Evolutionary conservation across 257 asterid species (phyloP), one percentile per base, ranked within the genome.

Genomic region (Perilla frutescens): DNA sequence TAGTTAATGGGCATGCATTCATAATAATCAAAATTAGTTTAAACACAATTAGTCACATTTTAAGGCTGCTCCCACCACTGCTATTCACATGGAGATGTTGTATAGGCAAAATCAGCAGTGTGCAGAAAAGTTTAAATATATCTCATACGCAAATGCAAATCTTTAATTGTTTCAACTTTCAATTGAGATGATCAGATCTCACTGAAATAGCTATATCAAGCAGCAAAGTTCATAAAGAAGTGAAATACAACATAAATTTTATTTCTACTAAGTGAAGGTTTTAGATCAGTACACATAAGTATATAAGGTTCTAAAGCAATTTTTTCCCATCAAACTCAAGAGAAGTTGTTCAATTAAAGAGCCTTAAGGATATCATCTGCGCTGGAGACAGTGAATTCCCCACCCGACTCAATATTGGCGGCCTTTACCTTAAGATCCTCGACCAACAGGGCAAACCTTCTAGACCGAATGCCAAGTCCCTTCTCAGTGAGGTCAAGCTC

Each of bases 291-390:
- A 64, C 36, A 41, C 37, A 14, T 0, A 47, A 50, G 61, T 13
- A 48, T 45, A 1, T 8, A 34, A 50, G 36, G 68, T 8, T 20
- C 0, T 8, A 55, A 13, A n/a, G 3, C 50, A 45, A 50, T 1
- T 3, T 55, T 6, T 56, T 41, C 29, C 11, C 56, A 41, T 9
- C 26, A 11, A 53, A 51, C 48, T 40, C 64, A 39, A 32, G 37
- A 26, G 11, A 36, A 11, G 6, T 15, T 5, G 56, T 8, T 49
- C 9, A 66, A 49, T 81, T 60, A 93, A 1, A 93, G 97, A 80
- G 96, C 96, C 86, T 91, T 88, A 14, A 93, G 81, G 48, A 93
- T 91, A 9, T 93, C 98, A 9, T 89, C 97, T 4, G 96, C 97
- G 11, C 98, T 71, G 10, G 98, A 93, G 71, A 93, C 85, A 0